phyloP scores from a whole-genome alignment of 2,329 filamentous ascomycete genomes.

The Coniochaeta hoffmannii region DNA sequence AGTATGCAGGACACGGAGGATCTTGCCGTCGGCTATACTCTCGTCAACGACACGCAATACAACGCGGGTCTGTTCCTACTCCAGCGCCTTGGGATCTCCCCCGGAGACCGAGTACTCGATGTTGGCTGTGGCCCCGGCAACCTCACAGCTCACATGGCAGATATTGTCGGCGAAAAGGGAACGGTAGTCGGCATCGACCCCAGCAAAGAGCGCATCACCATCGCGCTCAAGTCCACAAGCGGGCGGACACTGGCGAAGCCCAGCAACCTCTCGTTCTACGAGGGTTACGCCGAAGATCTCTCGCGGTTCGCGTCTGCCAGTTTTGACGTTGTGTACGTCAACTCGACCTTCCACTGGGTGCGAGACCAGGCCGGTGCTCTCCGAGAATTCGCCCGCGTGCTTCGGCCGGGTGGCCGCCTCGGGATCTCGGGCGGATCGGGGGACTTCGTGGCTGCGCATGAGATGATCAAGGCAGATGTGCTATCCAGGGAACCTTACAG shows the following conservation, averaged over 20 bases:
- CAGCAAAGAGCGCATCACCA: conserved; percentile 21
- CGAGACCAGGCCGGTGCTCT: conserved; percentile 15
- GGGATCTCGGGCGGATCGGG: conserved; percentile 10
- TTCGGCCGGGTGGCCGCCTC: conserved; percentile 12
- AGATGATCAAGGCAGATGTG: conserved; percentile 17
- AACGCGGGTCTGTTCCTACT: conserved; percentile 18
- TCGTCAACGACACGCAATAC: conserved; percentile 17
- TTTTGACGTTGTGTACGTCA: conserved; percentile 18
- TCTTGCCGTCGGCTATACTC: conserved; percentile 18
- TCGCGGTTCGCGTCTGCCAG: conserved; percentile 7
- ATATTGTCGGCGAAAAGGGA: conserved; percentile 13
- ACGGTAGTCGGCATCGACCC: conserved; percentile 21
- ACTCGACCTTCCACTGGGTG: conserved; percentile 21
- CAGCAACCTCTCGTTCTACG: conserved; percentile 12
- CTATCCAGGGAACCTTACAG: conserved; percentile 16
- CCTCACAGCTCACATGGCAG: conserved; percentile 17
- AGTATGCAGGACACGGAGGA: conserved; percentile 15
- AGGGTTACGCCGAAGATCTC: conserved; percentile 18
- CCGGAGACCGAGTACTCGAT: conserved; percentile 19
- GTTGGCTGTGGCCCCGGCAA: conserved; percentile 25
- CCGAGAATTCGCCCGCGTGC: conserved; percentile 15
- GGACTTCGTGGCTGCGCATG: conserved; percentile 13
- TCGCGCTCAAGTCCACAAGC: not conserved
- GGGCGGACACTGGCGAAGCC: not conserved
- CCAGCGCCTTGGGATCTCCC: conserved; percentile 11